Base-by-base conservation (phyloP, 495 filamentous ascomycete species). In the Immersiella caudata region DNA sequence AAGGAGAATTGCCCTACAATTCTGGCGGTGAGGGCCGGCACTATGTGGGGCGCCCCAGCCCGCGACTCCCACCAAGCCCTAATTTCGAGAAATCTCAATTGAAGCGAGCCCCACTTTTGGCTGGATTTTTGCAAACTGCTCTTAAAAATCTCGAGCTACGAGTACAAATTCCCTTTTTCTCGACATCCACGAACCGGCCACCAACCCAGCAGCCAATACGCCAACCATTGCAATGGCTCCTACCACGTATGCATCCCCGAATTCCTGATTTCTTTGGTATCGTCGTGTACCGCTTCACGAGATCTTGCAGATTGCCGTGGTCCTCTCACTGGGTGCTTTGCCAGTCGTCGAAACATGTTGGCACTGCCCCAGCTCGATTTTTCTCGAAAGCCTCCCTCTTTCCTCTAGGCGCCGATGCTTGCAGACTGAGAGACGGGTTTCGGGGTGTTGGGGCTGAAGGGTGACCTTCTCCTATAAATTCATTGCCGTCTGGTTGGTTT, bases 401-500 rank as follows among this genome's bases (percentile, higher is more conserved):
- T 78, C 68, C 67, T 75, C 72, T 79, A 83, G 79, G 79, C 80
- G 78, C 57, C 62, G 46, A 56, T 69, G 75, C 73, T 76, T 82
- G 83, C 74, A 70, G 74, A 74, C 69, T 75, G 81, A 83, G 81
- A 86, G 79, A 82, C 76, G 81, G 81, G 73, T 80, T 76, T 71
- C 62, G 83, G 90, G 93, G 91, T 91, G 78, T 93, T 93, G 90
- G 86, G 86, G 87, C 79, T 89, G 89, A 90, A 91, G 86, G 83
- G 74, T 55, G 67, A 57, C 67, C 85, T 93, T 92, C 90, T 89
- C 89, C 85, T 90, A 89, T 74, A 94, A 96, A 93, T 84, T 35
- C 66, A 93, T 90, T 90, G 90, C 90, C 89, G 83, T 83, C 26
- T 22, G 46, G 50, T 18, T 33, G n/a, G 11, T 64, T 22, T 54